These are phyloP conservation scores for Smallanthus sonchifolius DNA, from an alignment of 129 eudicot species.

Conservation along the genomic window DNA sequence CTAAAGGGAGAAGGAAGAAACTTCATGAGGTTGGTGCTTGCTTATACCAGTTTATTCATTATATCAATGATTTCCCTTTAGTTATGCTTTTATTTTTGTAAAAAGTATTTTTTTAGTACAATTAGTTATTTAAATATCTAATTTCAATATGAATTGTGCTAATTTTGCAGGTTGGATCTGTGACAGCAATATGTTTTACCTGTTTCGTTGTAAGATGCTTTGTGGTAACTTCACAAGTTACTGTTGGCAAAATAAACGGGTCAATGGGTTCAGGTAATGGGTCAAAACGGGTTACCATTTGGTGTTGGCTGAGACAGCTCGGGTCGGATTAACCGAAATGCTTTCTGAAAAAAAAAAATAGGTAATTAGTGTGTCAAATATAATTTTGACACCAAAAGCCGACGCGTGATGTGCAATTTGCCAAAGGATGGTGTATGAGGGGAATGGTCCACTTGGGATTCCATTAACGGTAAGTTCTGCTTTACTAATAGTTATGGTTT, in stretches of 20 bases:
- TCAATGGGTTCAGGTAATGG: neutral
- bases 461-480: too few species aligned
- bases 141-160: slow-evolving; percentile 4
- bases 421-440: too few species aligned
- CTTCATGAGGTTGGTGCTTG: slow-evolving; percentile 71
- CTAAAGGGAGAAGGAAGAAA: slow-evolving; percentile 90
- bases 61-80: neutral
- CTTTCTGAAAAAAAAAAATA: too few species aligned
- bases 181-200: slow-evolving; percentile 76
- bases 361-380: neutral
- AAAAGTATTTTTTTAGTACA: neutral
- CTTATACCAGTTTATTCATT: slow-evolving; percentile 2
- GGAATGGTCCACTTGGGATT: too few species aligned
- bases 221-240: slow-evolving; percentile 45
- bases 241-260: neutral
- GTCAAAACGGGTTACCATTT: neutral
- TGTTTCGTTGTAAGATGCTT: slow-evolving; percentile 74
- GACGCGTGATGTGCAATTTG: too few species aligned
- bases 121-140: neutral
- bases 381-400: too few species aligned
- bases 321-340: too few species aligned
- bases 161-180: slow-evolving; percentile 75
- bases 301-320: neutral
- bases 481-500: too few species aligned
- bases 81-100: neutral